Percentiles rank a stretch among this genome's conserved stretches.
These are phyloP conservation scores for Gigaspora rosea DNA, from an alignment of 192 early-diverging fungal genomes.

Conservation along the genomic window DNA sequence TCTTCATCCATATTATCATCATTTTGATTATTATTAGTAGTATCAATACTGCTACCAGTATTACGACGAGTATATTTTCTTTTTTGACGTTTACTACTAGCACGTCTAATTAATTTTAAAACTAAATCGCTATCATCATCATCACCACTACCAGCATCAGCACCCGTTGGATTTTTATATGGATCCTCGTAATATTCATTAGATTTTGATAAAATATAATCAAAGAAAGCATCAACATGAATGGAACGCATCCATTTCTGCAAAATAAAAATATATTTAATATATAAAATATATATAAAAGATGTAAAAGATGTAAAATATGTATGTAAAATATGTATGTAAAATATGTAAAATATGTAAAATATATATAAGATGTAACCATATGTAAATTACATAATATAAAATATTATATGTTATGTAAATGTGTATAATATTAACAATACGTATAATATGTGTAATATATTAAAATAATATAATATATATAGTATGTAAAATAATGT, in stretches of 20 bases:
- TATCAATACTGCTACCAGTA: background rate
- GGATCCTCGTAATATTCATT: constrained; percentile 29
- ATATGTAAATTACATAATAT: background rate
- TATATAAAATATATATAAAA: background rate
- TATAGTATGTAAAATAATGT: too few relatives aligned
- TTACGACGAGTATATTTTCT: constrained; percentile 27
- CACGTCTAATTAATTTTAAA: constrained; percentile 30
- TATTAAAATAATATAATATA: too few relatives aligned
- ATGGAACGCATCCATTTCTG: constrained; percentile 32
- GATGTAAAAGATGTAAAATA: background rate
- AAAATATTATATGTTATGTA: too few relatives aligned
- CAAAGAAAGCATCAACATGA: constrained; percentile 29
- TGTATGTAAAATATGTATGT: background rate
- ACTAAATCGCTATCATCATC: constrained; percentile 25
- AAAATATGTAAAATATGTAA: background rate
- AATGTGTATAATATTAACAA: too few relatives aligned
- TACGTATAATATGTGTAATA: too few relatives aligned
- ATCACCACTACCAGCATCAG: background rate
- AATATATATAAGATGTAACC: background rate
- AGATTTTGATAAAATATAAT: constrained; percentile 20
- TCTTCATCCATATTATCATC: background rate
- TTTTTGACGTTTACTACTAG: constrained; percentile 30
- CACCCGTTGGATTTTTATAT: constrained; percentile 21
- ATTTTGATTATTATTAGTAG: background rate
- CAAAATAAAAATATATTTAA: background rate